Percentiles rank a stretch among this genome's conserved stretches.
Evolutionary conservation across 2,329 filamentous ascomycete genomes (phyloP).

Genomic region (Pseudomassariella vexata): DNA sequence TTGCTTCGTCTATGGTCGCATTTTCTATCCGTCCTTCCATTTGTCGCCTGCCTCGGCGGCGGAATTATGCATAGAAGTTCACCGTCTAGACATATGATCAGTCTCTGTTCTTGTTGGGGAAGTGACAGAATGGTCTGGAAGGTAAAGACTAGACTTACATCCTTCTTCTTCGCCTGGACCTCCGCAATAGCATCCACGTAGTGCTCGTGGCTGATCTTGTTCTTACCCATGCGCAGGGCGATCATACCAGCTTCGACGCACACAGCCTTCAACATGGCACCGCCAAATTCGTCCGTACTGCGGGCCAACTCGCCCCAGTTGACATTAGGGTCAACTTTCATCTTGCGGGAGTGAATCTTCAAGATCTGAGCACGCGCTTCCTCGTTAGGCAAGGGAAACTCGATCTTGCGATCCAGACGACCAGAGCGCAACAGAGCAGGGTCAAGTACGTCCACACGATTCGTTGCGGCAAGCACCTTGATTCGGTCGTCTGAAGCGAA

Average conservation of each 20-base stretch:
- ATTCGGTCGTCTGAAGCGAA: constrained; percentile 96
- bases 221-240: constrained; percentile 86
- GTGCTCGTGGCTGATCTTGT: constrained; percentile 96
- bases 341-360: constrained; percentile 96
- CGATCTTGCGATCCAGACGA: constrained; percentile 92
- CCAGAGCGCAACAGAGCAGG: constrained; percentile 87
- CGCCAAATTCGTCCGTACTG: constrained; percentile 97
- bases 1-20: constrained; percentile 14
- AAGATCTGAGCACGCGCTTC: constrained; percentile 95
- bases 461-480: constrained; percentile 92
- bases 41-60: not conserved
- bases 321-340: constrained; percentile 87
- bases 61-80: constrained; percentile 37
- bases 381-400: constrained; percentile 96
- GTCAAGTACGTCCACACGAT: constrained; percentile 90
- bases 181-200: constrained; percentile 98
- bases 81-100: constrained; percentile 40
- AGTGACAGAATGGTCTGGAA: not conserved
- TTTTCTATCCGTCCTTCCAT: constrained; percentile 12
- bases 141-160: constrained; percentile 41
- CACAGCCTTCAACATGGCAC: constrained; percentile 95
- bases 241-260: constrained; percentile 99
- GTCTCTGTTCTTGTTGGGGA: no score
- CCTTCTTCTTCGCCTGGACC: constrained; percentile 95
- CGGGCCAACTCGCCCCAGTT: constrained; percentile 96